A percentile compares a stretch with the other conserved stretches of the same genome.
phyloP scores from a whole-genome alignment of 352 stramenopile genomes.

The Pythium oligandrum region DNA sequence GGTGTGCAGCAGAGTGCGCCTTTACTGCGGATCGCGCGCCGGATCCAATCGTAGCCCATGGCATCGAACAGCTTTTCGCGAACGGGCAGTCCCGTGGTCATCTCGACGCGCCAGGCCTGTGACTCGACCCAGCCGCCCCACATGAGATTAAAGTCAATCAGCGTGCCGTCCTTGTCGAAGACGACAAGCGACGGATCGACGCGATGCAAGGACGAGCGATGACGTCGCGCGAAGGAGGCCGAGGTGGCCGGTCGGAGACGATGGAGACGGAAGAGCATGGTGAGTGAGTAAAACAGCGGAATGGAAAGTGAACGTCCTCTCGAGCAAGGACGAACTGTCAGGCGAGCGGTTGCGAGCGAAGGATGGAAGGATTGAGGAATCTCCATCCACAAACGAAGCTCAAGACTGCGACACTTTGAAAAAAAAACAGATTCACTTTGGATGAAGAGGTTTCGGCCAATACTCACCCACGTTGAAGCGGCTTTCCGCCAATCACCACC shows the following conservation, averaged over 20 bases:
- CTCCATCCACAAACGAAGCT: conserved; percentile 1
- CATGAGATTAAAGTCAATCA: conserved; percentile 90
- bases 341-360: too few relatives aligned
- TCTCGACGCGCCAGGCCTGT: conserved; percentile 82
- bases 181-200: conserved; percentile 67
- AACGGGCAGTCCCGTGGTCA: conserved; percentile 70
- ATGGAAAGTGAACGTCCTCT: too few relatives aligned
- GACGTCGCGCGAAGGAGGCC: neutral
- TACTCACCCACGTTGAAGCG: conserved; percentile 1
- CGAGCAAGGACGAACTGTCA: too few relatives aligned
- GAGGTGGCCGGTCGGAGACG: neutral
- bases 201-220: conserved; percentile 9
- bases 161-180: conserved; percentile 88
- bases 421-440: conserved; percentile 10
- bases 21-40: conserved; percentile 75
- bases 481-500: conserved; percentile 8
- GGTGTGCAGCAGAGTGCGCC: conserved; percentile 79
- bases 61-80: conserved; percentile 82
- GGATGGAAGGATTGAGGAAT: too few relatives aligned
- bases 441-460: conserved; percentile 7
- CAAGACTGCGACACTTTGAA: conserved; percentile 1
- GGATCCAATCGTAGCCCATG: conserved; percentile 87
- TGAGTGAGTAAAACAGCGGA: conserved; percentile 3
- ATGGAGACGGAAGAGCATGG: conserved; percentile 2
- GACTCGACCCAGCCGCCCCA: conserved; percentile 85